phyloP scores from a whole-genome alignment of 768 basidiomycete genomes.

The Tulasnella sp. region DNA sequence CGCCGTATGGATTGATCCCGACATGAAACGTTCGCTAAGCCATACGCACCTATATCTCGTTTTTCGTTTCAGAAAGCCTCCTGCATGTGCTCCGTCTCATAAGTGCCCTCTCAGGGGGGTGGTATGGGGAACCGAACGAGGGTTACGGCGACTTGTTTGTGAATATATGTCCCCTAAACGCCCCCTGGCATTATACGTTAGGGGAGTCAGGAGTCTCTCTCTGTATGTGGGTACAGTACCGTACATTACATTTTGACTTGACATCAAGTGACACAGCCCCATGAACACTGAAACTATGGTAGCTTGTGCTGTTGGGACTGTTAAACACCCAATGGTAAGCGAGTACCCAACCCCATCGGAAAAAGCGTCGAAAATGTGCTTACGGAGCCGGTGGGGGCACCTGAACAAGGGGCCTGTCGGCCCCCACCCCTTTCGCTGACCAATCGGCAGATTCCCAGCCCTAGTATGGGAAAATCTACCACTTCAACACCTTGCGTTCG shows the following conservation, averaged over 20 bases:
- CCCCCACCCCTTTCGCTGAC: neutral
- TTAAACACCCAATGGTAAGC: neutral
- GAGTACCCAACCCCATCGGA: neutral
- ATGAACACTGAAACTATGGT: neutral
- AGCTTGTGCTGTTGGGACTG: neutral
- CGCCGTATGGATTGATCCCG: neutral
- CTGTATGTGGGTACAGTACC: neutral
- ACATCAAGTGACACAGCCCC: neutral
- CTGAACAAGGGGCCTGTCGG: neutral
- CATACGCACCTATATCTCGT: neutral
- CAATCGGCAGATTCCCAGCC: neutral
- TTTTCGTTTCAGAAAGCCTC: neutral
- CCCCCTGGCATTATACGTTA: neutral
- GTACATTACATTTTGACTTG: neutral
- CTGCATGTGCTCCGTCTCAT: neutral
- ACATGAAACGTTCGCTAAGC: neutral
- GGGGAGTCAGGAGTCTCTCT: neutral
- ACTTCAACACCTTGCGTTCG: neutral
- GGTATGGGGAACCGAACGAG: neutral
- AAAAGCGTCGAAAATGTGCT: neutral
- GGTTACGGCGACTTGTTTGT: neutral
- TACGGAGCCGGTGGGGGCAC: neutral
- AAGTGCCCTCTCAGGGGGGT: neutral
- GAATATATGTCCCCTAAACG: neutral
- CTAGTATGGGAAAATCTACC: neutral